Base-by-base conservation (phyloP, 2,329 filamentous ascomycete species). In the Botrytis squamosa region DNA sequence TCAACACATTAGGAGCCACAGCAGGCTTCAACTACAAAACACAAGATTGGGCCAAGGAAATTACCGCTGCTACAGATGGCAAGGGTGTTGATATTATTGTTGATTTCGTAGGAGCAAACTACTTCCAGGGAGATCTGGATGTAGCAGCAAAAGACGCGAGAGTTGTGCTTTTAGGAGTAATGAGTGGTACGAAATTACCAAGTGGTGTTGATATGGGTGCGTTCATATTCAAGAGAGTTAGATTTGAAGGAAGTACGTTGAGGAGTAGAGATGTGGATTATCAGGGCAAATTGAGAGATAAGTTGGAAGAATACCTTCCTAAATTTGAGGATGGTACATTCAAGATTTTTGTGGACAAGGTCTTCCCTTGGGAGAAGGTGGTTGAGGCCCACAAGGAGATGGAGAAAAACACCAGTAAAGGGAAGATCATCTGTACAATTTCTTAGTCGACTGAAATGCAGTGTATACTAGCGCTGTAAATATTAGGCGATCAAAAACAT, bases 71-170 rank as follows among this genome's bases (percentile, higher is more conserved):
- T 3, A 97, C 94, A 0, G 87, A 87, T 69, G 92, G 91, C 7
- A 90, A 90, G 78, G 95, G 95, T 38, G 93, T 97, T 1, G 93
- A 98, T 81, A 84, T 95, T 74, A 93, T 97, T 62, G 87, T 98
- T 49, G 95, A 98, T 81, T 97, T 94, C 81, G 86, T 97, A 46
- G 95, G 94, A 14, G 92, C 89, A 29, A 85, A 84, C 63, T 95
- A 97, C 82, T 97, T 98, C 81, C 88, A 91, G 79, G 87, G 89
- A 76, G 97, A 98, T 81, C 82, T 98, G 52, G 87, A 92, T 44
- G 92, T 88, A 14, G 90, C 92, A 1, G 94, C 93, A 0, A 86
- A 85, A 62, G 95, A 98, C 81, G 92, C 89, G 1, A 87, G 88
- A 20, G 92, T 97, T 77, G 94, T 97, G 44, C 85, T 91, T 76